phyloP scores from a whole-genome alignment of 2,329 filamentous ascomycete genomes.

The Beauveria medogensis region DNA sequence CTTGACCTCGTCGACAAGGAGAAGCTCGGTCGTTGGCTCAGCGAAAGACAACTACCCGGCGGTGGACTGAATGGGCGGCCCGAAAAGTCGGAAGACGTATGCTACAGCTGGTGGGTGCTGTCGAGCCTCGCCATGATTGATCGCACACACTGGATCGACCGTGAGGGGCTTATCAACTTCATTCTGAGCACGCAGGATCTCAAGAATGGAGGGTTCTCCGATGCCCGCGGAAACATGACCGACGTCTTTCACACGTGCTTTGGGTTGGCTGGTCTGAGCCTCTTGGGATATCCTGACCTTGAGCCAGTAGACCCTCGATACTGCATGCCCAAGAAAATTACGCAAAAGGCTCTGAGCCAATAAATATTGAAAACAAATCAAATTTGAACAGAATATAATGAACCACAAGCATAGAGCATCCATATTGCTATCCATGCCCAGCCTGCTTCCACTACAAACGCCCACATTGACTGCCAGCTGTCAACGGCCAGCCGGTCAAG shows the following conservation, averaged over 20 bases:
- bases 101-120: conserved; percentile 98
- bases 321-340: conserved; percentile 65
- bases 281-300: conserved; percentile 69
- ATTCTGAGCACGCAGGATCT: conserved; percentile 85
- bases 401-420: background rate
- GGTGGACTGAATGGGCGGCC: conserved; percentile 91
- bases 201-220: conserved; percentile 76
- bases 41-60: conserved; percentile 78
- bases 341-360: conserved; percentile 47
- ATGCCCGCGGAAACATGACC: conserved; percentile 87
- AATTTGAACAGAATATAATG: background rate
- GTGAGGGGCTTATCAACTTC: conserved; percentile 66
- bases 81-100: conserved; percentile 93
- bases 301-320: conserved; percentile 82
- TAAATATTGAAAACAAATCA: background rate
- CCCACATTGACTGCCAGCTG: background rate
- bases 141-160: conserved; percentile 88
- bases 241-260: conserved; percentile 97
- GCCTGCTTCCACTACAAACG: background rate
- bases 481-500: background rate
- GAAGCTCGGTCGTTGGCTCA: conserved; percentile 80
- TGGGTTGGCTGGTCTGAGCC: conserved; percentile 77
- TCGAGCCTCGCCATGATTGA: conserved; percentile 86
- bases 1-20: conserved; percentile 78
- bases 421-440: background rate